Evolutionary conservation across 306 rosid genomes (phyloP).

Genomic region (Corylus avellana): DNA sequence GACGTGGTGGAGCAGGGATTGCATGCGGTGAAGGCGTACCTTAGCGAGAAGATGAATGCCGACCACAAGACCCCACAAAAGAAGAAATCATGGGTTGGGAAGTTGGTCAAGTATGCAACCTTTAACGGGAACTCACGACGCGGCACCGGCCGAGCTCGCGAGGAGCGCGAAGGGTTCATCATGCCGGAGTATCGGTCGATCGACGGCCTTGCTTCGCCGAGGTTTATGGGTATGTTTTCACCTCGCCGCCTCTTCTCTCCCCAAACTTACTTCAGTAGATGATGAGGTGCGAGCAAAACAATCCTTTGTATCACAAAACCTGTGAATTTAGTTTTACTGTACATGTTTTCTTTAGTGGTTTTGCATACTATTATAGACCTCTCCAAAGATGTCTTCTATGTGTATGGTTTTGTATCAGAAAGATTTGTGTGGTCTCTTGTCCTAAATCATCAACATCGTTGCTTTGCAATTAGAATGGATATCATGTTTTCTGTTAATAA

Average conservation of each 20-base stretch:
- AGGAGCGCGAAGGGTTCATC: slow-evolving; percentile 52
- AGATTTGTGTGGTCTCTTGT: neutral
- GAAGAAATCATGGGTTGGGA: slow-evolving; percentile 76
- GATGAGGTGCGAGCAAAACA: slow-evolving; percentile 23
- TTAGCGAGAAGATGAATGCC: slow-evolving; percentile 59
- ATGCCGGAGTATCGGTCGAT: slow-evolving; percentile 56
- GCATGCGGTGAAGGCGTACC: slow-evolving; percentile 62
- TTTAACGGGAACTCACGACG: slow-evolving; percentile 41
- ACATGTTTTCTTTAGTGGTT: neutral
- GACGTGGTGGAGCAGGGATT: slow-evolving; percentile 66
- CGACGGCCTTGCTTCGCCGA: slow-evolving; percentile 66
- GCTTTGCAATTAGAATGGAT: neutral
- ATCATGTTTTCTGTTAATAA: slow-evolving; percentile 11
- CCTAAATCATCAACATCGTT: neutral
- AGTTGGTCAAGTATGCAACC: slow-evolving; percentile 51
- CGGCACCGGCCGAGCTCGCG: neutral
- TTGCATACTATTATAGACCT: neutral
- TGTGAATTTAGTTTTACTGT: neutral
- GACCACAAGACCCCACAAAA: slow-evolving; percentile 39
- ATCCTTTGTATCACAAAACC: neutral
- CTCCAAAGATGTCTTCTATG: neutral
- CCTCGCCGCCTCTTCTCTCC: slow-evolving; percentile 85
- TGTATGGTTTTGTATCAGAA: neutral
- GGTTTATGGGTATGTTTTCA: slow-evolving; percentile 68
- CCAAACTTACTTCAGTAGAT: slow-evolving; percentile 44